Conservation (phyloP, 371 early-diverging fungal species). For the Thermomucor indicae-seudaticae region DNA sequence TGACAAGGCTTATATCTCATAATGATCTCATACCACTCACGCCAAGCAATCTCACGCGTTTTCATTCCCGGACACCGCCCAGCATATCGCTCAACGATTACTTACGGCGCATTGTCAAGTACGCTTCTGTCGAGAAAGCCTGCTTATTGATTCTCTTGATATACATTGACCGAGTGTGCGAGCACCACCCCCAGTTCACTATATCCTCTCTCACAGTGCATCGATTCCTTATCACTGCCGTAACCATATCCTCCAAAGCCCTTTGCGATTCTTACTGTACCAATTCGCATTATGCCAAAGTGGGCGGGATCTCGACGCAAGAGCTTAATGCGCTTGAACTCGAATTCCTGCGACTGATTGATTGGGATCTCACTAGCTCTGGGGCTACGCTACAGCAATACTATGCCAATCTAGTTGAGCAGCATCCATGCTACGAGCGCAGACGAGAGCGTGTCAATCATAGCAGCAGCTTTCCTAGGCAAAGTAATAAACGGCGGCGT, state of each 20-base stretch:
- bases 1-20: conserved; percentile 66
- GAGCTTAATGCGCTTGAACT: conserved; percentile 95
- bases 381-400: conserved; percentile 82
- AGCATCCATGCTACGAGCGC: conserved; percentile 54
- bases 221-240: conserved; percentile 91
- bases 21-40: conserved; percentile 90
- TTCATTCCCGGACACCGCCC: conserved; percentile 95
- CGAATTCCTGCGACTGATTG: conserved; percentile 82
- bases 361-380: conserved; percentile 83
- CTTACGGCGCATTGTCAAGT: conserved; percentile 80
- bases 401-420: conserved; percentile 74
- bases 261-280: conserved; percentile 85
- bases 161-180: conserved; percentile 90
- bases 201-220: conserved; percentile 91
- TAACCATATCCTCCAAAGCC: conserved; percentile 87
- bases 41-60: conserved; percentile 82
- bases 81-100: conserved; percentile 80
- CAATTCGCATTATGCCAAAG: conserved; percentile 86
- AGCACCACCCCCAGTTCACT: conserved; percentile 76
- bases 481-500: conserved; percentile 9
- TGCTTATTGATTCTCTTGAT: conserved; percentile 83
- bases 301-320: conserved; percentile 90
- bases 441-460: not conserved
- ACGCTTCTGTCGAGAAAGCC: conserved; percentile 86
- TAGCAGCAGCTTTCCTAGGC: not conserved